Base-by-base conservation (phyloP, 371 early-diverging fungal species). In the Blastocladiella emersonii region DNA sequence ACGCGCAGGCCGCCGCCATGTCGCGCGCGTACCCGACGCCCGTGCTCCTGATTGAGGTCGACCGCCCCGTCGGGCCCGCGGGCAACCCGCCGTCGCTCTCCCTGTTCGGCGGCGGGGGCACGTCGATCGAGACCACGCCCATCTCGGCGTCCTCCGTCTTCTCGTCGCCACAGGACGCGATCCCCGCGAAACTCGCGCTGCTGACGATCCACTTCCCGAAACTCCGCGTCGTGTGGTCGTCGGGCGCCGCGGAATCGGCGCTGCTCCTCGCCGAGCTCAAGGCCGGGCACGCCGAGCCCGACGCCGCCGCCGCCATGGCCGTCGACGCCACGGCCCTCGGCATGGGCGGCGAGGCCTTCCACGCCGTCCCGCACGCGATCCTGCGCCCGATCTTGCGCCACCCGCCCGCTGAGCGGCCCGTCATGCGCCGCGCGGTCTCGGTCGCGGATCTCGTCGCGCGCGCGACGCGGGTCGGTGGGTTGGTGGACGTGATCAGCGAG, bases 31-130 rank as follows among this genome's bases (percentile, higher is more conserved):
- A 98, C 72, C 71, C 74, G 34, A 76, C 70, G 3, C 90, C 94
- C 0, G 82, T 92, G 19, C 72, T 99, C 35, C 72, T 99, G 64
- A 89, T 99, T 60, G 99, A 99, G 70, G 97, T 98, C 75, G 91
- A 94, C 60, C 23, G 25, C 7, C 23, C 75, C 83, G 66, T 81
- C 82, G 68, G 89, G 87, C 65, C 80, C 90, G n/a, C 91, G 93
- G 65, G 80, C 87, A 41, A 70, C 92, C 59, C 78, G 80, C 70
- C 77, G 76, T 64, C 49, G 13, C 5, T 13, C 39, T n/a, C n/a
- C n/a, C n/a, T n/a, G n/a, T n/a, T n/a, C 7, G 48, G 75, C 83
- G 66, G 81, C 82, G 68, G 89, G 87, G 65, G 81, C 90, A 23
- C 91, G 93, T 66, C 81, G 87, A 41, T 70, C 92, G 61, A 78